Conservation (phyloP, 2,329 filamentous ascomycete species). For the Penicillium sp. region DNA sequence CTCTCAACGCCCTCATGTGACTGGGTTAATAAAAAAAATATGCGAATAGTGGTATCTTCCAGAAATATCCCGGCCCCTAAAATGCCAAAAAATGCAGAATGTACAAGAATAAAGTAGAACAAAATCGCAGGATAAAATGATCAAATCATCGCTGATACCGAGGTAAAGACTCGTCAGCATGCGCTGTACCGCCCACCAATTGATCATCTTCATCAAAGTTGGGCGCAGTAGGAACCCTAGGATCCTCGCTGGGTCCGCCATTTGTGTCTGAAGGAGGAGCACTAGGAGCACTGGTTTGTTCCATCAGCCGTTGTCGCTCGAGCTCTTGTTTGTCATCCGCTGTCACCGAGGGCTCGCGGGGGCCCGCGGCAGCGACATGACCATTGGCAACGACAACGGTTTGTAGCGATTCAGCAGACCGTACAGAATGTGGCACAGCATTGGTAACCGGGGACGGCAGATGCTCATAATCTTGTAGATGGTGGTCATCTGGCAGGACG, state of each 20-base stretch:
- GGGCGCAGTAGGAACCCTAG: constrained; percentile 58
- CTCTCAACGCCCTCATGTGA: constrained; percentile 27
- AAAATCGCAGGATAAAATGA: constrained; percentile 3
- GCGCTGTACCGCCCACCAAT: constrained; percentile 46
- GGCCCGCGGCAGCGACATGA: constrained; percentile 52
- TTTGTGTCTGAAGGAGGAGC: constrained; percentile 32
- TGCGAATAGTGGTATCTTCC: constrained; percentile 44
- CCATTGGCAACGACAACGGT: constrained; percentile 40
- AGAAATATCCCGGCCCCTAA: constrained; percentile 35
- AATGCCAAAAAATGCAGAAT: constrained; percentile 27
- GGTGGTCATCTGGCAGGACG: constrained; percentile 56
- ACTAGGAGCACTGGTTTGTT: constrained; percentile 66
- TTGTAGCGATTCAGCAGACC: constrained; percentile 41
- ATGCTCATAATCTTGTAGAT: constrained; percentile 56
- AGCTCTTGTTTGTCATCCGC: constrained; percentile 80
- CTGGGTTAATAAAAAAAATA: constrained; percentile 22
- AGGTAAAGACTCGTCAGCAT: constrained; percentile 50
- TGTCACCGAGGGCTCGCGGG: constrained; percentile 42
- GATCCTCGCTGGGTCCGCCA: constrained; percentile 36
- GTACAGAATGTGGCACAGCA: constrained; percentile 31
- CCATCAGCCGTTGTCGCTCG: constrained; percentile 68
- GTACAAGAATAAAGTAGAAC: constrained; percentile 11
- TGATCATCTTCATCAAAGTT: constrained; percentile 63
- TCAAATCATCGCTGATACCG: constrained; percentile 50
- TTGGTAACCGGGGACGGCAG: constrained; percentile 32